These are phyloP conservation scores for Tricholoma sp. DNA, from an alignment of 768 basidiomycete genomes.

Conservation along the genomic window DNA sequence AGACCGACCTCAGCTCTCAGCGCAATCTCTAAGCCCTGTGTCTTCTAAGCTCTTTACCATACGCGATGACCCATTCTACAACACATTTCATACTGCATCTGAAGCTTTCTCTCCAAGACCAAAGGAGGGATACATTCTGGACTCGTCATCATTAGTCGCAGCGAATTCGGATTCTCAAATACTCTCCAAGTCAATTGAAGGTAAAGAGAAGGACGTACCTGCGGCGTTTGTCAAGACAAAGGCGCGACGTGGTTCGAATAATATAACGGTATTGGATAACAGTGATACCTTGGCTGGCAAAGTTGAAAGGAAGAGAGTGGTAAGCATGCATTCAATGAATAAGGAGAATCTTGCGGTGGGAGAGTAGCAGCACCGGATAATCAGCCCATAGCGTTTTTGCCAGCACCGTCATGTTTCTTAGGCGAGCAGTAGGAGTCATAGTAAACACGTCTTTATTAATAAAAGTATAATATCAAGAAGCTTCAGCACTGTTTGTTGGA, in stretches of 20 bases:
- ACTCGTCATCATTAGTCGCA: background rate
- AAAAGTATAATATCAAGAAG: background rate
- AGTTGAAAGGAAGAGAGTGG: conserved; percentile 1
- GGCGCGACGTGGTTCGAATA: background rate
- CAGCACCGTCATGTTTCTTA: background rate
- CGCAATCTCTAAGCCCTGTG: conserved; percentile 9
- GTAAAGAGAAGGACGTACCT: background rate
- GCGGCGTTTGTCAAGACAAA: background rate
- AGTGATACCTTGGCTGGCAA: background rate
- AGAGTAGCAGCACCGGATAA: background rate
- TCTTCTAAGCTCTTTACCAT: conserved; percentile 9
- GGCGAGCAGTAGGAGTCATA: background rate
- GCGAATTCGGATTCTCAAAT: conserved; percentile 9
- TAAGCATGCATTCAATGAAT: conserved; percentile 2
- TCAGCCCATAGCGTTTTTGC: background rate
- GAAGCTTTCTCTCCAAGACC: background rate
- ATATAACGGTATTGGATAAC: background rate
- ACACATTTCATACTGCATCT: conserved; percentile 9
- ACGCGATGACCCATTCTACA: conserved; percentile 5
- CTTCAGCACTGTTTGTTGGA: background rate
- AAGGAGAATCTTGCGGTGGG: conserved; percentile 9
- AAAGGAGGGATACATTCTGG: background rate
- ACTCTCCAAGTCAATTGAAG: conserved; percentile 5
- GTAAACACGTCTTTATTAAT: no score
- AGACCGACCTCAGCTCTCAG: background rate